Evolutionary conservation across 345 rosid genomes (phyloP), one percentile per base, ranked within the genome.

Genomic region (Salix purpurea): DNA sequence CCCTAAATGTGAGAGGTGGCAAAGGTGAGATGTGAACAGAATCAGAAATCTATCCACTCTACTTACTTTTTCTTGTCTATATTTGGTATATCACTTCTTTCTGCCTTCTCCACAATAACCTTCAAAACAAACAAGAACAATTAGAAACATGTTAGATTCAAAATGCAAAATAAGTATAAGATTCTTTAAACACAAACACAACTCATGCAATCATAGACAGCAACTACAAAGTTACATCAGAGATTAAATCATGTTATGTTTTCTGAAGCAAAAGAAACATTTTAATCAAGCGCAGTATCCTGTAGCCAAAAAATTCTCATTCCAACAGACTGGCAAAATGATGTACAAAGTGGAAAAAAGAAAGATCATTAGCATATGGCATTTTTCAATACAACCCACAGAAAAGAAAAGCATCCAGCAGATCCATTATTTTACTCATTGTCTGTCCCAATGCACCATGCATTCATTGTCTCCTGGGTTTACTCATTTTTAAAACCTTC

Each of bases 31-130:
- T 2, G 3, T 7, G 60, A 19, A 54, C 7, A 40, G 19, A 40
- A n/a, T 37, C 52, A 5, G 52, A n/a, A 68, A 42, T 6, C 14
- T 36, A 72, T 23, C 30, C 75, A 65, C 26, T 64, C 48, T 36
- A 44, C 87, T 88, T 87, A 94, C 97, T 94, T 94, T 74, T 92
- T 92, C 95, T 94, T 94, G 80, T 94, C 98, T 70, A 94, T 92
- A 83, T 89, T 89, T 28, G 97, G 97, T 83, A 94, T 91, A 70
- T 94, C 98, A 71, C 97, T 94, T 86, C 90, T 85, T 87, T 94
- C 98, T 18, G 95, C 97, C 88, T 92, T 91, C 89, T 94, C 98
- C 80, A 94, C 98, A 64, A 94, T 92, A 81, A 94, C 97, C 98
- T 92, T 62, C 50, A 85, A 74, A 50, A 21, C 21, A 81, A 52